Evolutionary conservation across 2,329 filamentous ascomycete species (phyloP).

Genomic region (Colletotrichum lindemuthianum): DNA sequence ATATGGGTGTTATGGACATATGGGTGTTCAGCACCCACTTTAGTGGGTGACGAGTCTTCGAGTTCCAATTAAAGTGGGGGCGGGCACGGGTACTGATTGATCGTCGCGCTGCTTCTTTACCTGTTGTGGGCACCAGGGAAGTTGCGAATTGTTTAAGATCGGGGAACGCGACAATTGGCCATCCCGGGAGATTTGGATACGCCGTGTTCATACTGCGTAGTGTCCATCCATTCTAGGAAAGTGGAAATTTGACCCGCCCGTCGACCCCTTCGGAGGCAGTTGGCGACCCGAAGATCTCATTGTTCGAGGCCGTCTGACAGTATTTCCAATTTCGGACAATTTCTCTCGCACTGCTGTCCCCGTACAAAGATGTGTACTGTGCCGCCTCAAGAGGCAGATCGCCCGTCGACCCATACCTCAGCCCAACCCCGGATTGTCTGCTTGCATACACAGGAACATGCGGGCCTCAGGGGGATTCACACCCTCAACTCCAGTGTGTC

Average conservation of each 20-base stretch:
- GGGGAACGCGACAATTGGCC: neutral
- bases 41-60: too few species aligned
- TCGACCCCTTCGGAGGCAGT: neutral
- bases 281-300: neutral
- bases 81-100: too few species aligned
- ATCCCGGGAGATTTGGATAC: slow-evolving; percentile 19
- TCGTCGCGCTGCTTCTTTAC: slow-evolving; percentile 15
- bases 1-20: too few species aligned
- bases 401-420: neutral
- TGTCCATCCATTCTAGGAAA: slow-evolving; percentile 9
- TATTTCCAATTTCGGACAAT: slow-evolving; percentile 28
- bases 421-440: slow-evolving; percentile 9
- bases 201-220: neutral
- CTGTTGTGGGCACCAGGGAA: slow-evolving; percentile 4
- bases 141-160: too few species aligned
- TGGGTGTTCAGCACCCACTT: too few species aligned
- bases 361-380: slow-evolving; percentile 6
- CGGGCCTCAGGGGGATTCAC: slow-evolving; percentile 12
- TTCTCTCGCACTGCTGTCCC: slow-evolving; percentile 10
- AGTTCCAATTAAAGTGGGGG: too few species aligned
- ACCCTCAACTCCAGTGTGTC: neutral
- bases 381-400: slow-evolving; percentile 8
- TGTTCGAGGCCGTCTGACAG: slow-evolving; percentile 1
- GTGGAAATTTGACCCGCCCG: slow-evolving; percentile 13
- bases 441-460: slow-evolving; percentile 8